Percentiles rank a stretch among this genome's conserved stretches.
phyloP scores from a whole-genome alignment of 371 early-diverging fungal genomes.

The Haplosporangium sp. region DNA sequence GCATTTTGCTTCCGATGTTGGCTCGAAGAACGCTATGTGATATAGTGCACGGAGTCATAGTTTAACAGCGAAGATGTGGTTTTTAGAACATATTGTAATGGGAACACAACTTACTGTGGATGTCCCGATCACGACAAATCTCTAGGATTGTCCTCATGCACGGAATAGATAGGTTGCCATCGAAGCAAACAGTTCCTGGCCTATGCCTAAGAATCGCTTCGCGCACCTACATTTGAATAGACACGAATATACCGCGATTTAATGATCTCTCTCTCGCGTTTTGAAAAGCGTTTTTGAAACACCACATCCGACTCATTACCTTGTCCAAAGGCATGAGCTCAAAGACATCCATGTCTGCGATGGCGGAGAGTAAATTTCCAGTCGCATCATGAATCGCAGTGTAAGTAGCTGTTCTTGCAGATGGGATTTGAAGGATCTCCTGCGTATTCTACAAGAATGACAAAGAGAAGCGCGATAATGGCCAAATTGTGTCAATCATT shows the following conservation, averaged over 20 bases:
- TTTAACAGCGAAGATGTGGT: neutral
- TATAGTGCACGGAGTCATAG: too few species aligned
- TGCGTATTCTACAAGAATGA: slow-evolving; percentile 32
- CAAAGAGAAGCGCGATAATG: neutral
- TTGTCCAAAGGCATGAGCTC: slow-evolving; percentile 55
- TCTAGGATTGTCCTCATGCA: slow-evolving; percentile 59
- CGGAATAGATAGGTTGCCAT: slow-evolving; percentile 73
- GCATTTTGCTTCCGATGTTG: slow-evolving; percentile 91
- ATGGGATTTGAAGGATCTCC: slow-evolving; percentile 37
- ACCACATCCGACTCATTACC: slow-evolving; percentile 25
- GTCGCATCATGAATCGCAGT: slow-evolving; percentile 77
- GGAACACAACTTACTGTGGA: slow-evolving; percentile 53
- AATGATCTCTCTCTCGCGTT: neutral
- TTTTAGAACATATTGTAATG: neutral
- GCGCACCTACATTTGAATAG: slow-evolving; percentile 38
- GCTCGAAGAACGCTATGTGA: slow-evolving; percentile 81
- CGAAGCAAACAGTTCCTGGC: slow-evolving; percentile 73
- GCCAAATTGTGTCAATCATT: neutral
- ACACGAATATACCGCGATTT: neutral
- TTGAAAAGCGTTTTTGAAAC: neutral
- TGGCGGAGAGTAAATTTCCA: slow-evolving; percentile 82
- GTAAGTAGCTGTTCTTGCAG: slow-evolving; percentile 70
- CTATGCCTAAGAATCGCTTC: slow-evolving; percentile 43
- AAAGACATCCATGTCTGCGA: slow-evolving; percentile 91
- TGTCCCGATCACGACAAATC: slow-evolving; percentile 41